A percentile compares a stretch with the other conserved stretches of the same genome.
Conservation (phyloP, 495 filamentous ascomycete genomes). For the Xylaria grammica region DNA sequence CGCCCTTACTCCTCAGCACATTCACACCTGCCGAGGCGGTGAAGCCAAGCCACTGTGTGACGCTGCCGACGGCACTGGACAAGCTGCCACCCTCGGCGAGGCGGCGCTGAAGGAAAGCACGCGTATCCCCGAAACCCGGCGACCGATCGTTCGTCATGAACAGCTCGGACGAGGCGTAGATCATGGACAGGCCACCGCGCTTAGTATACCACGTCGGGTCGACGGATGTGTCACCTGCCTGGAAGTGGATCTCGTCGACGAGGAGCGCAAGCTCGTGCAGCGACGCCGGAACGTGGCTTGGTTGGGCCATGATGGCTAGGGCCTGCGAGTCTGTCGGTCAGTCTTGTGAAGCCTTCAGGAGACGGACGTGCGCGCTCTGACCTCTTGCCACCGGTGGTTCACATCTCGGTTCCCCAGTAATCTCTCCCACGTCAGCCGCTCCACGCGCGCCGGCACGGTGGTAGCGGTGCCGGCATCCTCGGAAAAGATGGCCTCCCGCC, state of each 20-base stretch:
- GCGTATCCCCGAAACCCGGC: conserved; percentile 70
- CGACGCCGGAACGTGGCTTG: conserved; percentile 74
- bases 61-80: conserved; percentile 60
- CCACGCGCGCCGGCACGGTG: conserved; percentile 56
- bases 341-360: neutral
- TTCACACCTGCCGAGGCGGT: conserved; percentile 68
- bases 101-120: conserved; percentile 76
- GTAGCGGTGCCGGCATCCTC: conserved; percentile 31
- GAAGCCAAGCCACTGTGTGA: conserved; percentile 79
- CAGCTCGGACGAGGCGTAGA: conserved; percentile 86
- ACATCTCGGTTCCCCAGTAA: conserved; percentile 73
- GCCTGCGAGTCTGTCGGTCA: conserved; percentile 58
- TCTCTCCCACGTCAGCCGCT: conserved; percentile 70
- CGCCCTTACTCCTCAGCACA: conserved; percentile 67
- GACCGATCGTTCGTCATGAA: conserved; percentile 90
- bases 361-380: conserved; percentile 42
- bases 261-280: conserved; percentile 79
- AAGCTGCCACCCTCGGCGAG: conserved; percentile 70
- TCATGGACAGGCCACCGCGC: conserved; percentile 72
- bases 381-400: conserved; percentile 82
- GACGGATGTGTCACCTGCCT: conserved; percentile 80
- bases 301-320: conserved; percentile 84
- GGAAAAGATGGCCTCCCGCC: conserved; percentile 34
- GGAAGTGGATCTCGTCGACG: conserved; percentile 83
- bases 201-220: conserved; percentile 93